phyloP scores from a whole-genome alignment of 768 basidiomycete genomes.

The Paxillus ammoniavirescens region DNA sequence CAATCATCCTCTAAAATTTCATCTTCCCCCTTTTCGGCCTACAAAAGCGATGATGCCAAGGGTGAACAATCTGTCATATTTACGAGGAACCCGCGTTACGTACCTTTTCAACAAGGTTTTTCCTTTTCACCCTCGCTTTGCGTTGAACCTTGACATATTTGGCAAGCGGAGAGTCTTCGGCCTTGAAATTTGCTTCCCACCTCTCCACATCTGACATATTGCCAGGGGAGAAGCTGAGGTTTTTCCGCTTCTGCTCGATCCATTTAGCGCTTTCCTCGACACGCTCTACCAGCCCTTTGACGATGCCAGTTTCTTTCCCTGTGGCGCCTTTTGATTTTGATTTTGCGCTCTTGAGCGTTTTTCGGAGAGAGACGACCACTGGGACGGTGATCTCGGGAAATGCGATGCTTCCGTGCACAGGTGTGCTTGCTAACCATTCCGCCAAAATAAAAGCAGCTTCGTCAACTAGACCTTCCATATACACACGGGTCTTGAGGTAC shows the following conservation, averaged over 20 bases:
- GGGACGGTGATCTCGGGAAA: conserved; percentile 94
- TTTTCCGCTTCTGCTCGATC: conserved; percentile 69
- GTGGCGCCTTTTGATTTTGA: conserved; percentile 31
- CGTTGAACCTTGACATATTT: conserved; percentile 79
- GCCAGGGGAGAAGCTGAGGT: conserved; percentile 74
- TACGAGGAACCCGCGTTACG: conserved; percentile 2
- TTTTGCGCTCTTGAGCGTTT: conserved; percentile 65
- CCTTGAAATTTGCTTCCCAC: conserved; percentile 65
- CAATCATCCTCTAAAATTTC: conserved; percentile 59
- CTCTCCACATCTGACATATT: conserved; percentile 63
- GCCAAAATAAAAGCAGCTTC: conserved; percentile 77
- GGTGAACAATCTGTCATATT: conserved; percentile 9
- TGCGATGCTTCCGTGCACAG: conserved; percentile 81
- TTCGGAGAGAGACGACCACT: conserved; percentile 66
- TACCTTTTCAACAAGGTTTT: conserved; percentile 74
- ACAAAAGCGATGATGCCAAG: conserved; percentile 14
- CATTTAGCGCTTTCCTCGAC: conserved; percentile 81
- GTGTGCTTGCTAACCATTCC: conserved; percentile 72
- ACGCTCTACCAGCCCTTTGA: conserved; percentile 83
- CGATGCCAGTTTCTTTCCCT: conserved; percentile 55
- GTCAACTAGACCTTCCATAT: conserved; percentile 78
- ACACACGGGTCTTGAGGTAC: conserved; percentile 86
- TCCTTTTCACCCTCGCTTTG: conserved; percentile 76
- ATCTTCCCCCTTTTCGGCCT: conserved; percentile 72
- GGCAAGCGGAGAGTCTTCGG: conserved; percentile 74